Evolutionary conservation across 306 rosid species (phyloP).

Genomic region (Cucumis sativus): DNA sequence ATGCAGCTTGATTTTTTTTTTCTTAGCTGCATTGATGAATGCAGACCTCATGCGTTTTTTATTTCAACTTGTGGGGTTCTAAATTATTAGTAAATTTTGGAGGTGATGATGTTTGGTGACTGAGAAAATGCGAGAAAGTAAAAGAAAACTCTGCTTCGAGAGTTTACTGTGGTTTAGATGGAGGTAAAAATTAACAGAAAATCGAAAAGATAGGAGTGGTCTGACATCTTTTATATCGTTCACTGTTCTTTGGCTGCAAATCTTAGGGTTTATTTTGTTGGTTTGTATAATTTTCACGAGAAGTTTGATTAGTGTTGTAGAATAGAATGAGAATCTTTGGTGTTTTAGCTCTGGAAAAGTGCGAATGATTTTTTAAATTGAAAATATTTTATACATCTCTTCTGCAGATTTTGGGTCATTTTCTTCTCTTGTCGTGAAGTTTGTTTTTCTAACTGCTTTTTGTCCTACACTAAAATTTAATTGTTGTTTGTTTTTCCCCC

Average conservation of each 20-base stretch:
- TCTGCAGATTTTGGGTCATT: not conserved
- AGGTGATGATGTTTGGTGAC: not conserved
- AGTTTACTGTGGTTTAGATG: not conserved
- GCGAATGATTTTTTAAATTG: not conserved
- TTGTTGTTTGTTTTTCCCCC: not conserved
- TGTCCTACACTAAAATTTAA: not conserved
- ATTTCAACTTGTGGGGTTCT: not conserved
- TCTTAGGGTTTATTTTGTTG: not conserved
- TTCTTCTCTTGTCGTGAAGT: not conserved
- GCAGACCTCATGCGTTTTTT: not conserved
- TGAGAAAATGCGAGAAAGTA: slow-evolving; percentile 1
- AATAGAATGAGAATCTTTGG: not conserved
- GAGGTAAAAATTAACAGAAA: not conserved
- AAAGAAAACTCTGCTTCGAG: not conserved
- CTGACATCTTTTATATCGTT: not conserved
- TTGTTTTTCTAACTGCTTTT: not conserved
- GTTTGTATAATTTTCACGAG: not conserved
- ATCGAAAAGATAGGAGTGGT: not conserved
- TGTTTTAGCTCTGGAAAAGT: not conserved
- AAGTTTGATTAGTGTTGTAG: not conserved
- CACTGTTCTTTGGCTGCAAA: not conserved
- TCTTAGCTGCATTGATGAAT: not conserved
- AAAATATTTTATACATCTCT: not conserved
- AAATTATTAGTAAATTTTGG: not conserved
- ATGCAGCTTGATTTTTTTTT: not conserved